Evolutionary conservation across 495 filamentous ascomycete species (phyloP).

Genomic region (Penicillium ochrochloron): DNA sequence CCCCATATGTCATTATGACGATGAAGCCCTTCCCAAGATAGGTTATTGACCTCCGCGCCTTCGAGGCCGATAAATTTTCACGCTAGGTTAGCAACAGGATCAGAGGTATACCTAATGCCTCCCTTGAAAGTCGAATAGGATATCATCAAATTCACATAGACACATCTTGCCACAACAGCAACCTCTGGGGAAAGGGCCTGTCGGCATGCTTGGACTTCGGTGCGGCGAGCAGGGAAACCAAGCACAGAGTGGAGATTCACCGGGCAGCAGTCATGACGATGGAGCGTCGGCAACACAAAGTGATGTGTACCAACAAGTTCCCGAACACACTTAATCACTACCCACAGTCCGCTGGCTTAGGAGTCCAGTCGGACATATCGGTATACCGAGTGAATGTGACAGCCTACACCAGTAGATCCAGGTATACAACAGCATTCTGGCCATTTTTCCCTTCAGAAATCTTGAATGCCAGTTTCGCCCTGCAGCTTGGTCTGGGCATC

Average conservation of each 20-base stretch:
- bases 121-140: background rate
- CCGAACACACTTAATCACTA: background rate
- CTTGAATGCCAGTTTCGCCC: slow-evolving; percentile 81
- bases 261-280: background rate
- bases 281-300: background rate
- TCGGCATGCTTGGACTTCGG: background rate
- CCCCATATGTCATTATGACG: background rate
- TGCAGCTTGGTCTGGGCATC: slow-evolving; percentile 43
- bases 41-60: background rate
- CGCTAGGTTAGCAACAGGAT: background rate
- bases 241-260: background rate
- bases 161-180: no score
- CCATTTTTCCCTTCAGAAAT: slow-evolving; percentile 58
- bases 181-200: background rate
- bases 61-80: background rate
- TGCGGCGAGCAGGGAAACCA: background rate
- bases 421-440: background rate
- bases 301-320: background rate
- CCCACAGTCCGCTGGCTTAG: background rate
- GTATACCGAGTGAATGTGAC: background rate
- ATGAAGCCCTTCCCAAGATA: background rate
- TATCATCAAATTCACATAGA: background rate
- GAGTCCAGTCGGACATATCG: background rate
- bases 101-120: background rate
- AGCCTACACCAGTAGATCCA: background rate